These are phyloP conservation scores for Silene coronaria DNA, from an alignment of 179 eudicot species.

Conservation along the genomic window DNA sequence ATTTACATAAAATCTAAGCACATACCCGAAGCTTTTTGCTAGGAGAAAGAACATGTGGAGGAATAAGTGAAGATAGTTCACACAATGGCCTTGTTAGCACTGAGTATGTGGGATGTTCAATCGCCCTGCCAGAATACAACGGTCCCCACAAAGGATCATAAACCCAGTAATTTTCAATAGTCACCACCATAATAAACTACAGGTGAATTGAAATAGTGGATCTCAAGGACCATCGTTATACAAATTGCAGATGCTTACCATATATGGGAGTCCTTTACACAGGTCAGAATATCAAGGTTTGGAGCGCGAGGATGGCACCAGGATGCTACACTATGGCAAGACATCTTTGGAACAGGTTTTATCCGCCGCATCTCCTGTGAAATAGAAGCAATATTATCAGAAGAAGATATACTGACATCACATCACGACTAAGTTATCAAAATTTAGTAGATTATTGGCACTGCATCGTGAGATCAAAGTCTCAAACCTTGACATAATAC, in stretches of 20 bases:
- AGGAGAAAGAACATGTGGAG: conserved; percentile 80
- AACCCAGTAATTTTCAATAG: neutral
- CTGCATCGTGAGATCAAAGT: neutral
- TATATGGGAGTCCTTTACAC: conserved; percentile 97
- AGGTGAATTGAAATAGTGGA: neutral
- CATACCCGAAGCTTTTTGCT: conserved; percentile 91
- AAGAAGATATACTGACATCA: neutral
- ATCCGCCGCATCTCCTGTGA: conserved; percentile 91
- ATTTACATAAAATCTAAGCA: conserved; percentile 1
- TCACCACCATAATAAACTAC: conserved; percentile 1
- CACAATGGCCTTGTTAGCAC: conserved; percentile 94
- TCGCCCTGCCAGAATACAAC: conserved; percentile 58
- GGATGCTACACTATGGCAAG: conserved; percentile 98
- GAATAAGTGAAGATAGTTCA: conserved; percentile 86
- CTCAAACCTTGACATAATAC: neutral
- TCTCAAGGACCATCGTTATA: conserved; percentile 13
- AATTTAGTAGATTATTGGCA: neutral
- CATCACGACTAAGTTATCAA: neutral
- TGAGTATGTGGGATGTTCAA: conserved; percentile 92
- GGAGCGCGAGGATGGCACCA: conserved; percentile 99
- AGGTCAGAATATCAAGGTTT: conserved; percentile 91
- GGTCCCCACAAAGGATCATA: conserved; percentile 8
- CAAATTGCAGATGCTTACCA: conserved; percentile 43
- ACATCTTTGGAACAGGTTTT: conserved; percentile 86
- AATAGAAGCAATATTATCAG: conserved; percentile 15